Evolutionary conservation across 352 stramenopile genomes (phyloP).

Genomic region (Globisporangium uncinulatum): DNA sequence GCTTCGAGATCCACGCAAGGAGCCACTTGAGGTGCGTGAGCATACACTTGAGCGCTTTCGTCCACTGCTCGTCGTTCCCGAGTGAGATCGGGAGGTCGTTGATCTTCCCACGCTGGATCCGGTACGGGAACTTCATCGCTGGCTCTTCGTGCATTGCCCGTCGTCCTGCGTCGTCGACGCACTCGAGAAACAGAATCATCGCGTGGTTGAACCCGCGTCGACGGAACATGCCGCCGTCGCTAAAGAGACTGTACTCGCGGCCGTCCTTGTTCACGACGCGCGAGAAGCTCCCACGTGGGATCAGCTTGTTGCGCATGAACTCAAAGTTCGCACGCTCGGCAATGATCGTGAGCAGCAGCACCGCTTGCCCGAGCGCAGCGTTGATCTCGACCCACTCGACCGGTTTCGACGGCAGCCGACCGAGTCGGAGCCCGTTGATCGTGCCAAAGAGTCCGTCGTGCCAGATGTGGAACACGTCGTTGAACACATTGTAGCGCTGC

Average conservation of each 20-base stretch:
- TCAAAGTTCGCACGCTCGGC: slow-evolving; percentile 74
- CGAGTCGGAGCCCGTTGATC: slow-evolving; percentile 86
- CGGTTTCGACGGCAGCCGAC: slow-evolving; percentile 66
- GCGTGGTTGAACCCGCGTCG: slow-evolving; percentile 89
- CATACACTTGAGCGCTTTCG: slow-evolving; percentile 89
- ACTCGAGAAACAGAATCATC: slow-evolving; percentile 88
- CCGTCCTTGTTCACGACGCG: slow-evolving; percentile 83
- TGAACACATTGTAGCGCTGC: slow-evolving; percentile 86
- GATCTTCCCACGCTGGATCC: slow-evolving; percentile 88
- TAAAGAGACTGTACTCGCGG: slow-evolving; percentile 77
- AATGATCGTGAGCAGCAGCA: slow-evolving; percentile 81
- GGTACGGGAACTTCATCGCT: slow-evolving; percentile 88
- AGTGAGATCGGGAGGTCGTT: slow-evolving; percentile 85
- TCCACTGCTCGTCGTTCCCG: slow-evolving; percentile 90
- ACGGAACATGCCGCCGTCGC: slow-evolving; percentile 83
- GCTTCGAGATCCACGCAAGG: slow-evolving; percentile 89
- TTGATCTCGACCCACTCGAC: slow-evolving; percentile 92
- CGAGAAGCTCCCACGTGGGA: slow-evolving; percentile 82
- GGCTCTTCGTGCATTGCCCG: slow-evolving; percentile 87
- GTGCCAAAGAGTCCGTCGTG: slow-evolving; percentile 86
- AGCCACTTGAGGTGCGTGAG: slow-evolving; percentile 92
- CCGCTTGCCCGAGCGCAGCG: slow-evolving; percentile 76
- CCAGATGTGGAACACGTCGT: slow-evolving; percentile 91
- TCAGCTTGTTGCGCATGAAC: slow-evolving; percentile 77
- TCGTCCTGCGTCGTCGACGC: slow-evolving; percentile 79